phyloP scores from a whole-genome alignment of 2,329 filamentous ascomycete genomes.

The Exophiala dermatitidis region DNA sequence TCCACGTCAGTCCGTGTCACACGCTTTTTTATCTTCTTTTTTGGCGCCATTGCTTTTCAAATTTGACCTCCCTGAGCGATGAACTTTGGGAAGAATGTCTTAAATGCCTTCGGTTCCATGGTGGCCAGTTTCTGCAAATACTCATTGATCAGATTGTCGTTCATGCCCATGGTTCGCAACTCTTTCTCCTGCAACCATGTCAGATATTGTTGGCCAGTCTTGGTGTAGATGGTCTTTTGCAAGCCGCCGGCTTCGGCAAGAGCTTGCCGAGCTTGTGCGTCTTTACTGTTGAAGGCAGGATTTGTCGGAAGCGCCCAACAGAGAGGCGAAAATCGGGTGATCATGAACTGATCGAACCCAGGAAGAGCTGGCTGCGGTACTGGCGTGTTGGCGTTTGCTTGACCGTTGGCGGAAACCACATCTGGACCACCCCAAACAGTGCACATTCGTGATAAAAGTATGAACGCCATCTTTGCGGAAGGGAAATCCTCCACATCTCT shows the following conservation, averaged over 20 bases:
- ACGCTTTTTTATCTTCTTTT: constrained; percentile 9
- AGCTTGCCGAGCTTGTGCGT: constrained; percentile 83
- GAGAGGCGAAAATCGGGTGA: constrained; percentile 77
- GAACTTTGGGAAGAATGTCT: constrained; percentile 41
- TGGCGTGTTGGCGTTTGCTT: constrained; percentile 29
- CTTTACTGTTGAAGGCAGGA: constrained; percentile 69
- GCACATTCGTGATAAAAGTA: constrained; percentile 74
- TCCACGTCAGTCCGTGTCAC: background rate
- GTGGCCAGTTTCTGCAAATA: constrained; percentile 41
- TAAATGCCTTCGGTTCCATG: constrained; percentile 42
- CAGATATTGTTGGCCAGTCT: constrained; percentile 77
- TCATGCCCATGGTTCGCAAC: constrained; percentile 44
- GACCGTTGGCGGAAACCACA: constrained; percentile 39
- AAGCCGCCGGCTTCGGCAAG: constrained; percentile 79
- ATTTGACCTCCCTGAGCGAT: constrained; percentile 25
- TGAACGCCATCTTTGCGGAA: constrained; percentile 69
- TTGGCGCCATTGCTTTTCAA: background rate
- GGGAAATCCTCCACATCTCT: constrained; percentile 64
- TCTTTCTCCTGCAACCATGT: constrained; percentile 41
- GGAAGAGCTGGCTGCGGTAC: constrained; percentile 53
- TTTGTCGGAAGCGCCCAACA: constrained; percentile 85
- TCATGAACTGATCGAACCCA: constrained; percentile 86
- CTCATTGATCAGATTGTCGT: constrained; percentile 40
- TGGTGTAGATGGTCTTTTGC: constrained; percentile 83
- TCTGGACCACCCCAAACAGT: constrained; percentile 86